Base-by-base conservation (phyloP, 1,139 yeast genomes). In the Suhomyces bokatorum region DNA sequence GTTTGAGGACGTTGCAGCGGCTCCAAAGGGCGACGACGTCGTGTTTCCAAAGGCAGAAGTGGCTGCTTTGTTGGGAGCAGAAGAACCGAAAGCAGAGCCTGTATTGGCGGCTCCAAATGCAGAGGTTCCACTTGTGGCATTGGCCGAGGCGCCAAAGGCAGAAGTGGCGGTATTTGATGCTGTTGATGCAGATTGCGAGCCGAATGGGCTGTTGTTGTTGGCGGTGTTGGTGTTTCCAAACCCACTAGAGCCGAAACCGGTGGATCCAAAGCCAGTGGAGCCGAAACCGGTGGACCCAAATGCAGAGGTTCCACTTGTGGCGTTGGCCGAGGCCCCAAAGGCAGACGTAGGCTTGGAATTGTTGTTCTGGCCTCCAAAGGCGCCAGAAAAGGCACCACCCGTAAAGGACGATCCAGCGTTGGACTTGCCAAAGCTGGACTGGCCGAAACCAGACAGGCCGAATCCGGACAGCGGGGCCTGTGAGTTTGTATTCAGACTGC, bases 91-190 rank as follows among this genome's bases (percentile, higher is more conserved):
- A 20, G 24, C 24, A 7, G 24, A 20, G 24, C 24, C 24, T 20
- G 24, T 27, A 16, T 16, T 35, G 16, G 35, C 26, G 10, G 40
- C 14, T 4, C 67, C 60, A 46, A 52, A 53, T 16, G 51, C 49
- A 20, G 42, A 39, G 12, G 22, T 33, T 24, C 36, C 28, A 22
- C 16, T 28, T 15, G 37, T 22, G 29, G 8, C 24, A 6, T 20
- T 20, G 16, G 20, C 34, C 4, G 36, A 34, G 9, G 24, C n/a
- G 5, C 54, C 52, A 32, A 53, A 51, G 8, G 52, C 51, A 26
- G 55, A 40, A 30, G 33, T 8, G 11, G 26, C 26, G 1, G 37
- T 34, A 8, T 20, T 20, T 4, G 24, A 20, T 20, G 24, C 24
- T 20, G 24, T 20, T 7, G 24, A 20, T 20, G 24, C 6, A 4